These are phyloP conservation scores for Aspergillus ruber DNA, from an alignment of 2,329 filamentous ascomycete species.

Conservation along the genomic window DNA sequence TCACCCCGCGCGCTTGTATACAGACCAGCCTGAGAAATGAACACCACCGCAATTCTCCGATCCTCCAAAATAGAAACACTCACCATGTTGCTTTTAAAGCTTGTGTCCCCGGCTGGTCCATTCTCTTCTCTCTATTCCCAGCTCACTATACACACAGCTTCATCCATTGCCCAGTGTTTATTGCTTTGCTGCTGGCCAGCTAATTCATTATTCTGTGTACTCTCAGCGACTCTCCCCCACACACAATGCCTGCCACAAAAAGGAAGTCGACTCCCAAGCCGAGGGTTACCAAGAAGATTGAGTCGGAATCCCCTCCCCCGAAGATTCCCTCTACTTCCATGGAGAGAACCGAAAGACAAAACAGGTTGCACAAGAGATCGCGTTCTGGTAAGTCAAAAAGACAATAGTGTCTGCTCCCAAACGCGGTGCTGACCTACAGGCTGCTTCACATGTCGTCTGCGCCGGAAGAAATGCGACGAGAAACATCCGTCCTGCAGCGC, in stretches of 20 bases:
- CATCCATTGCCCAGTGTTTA: too few species aligned
- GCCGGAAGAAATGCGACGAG: constrained; percentile 66
- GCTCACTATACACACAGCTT: too few species aligned
- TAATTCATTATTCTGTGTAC: neutral
- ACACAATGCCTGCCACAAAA: neutral
- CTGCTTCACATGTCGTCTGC: constrained; percentile 61
- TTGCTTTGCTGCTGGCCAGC: neutral
- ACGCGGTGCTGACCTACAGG: constrained; percentile 35
- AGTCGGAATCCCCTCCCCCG: neutral
- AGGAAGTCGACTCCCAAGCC: neutral
- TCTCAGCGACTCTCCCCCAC: neutral
- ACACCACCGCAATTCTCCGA: too few species aligned
- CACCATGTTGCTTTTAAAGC: too few species aligned
- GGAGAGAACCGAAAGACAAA: constrained; percentile 49
- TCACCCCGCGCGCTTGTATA: too few species aligned
- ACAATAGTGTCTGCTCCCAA: constrained; percentile 5
- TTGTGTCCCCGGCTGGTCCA: too few species aligned
- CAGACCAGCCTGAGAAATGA: too few species aligned
- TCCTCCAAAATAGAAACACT: too few species aligned
- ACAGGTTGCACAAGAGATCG: constrained; percentile 89
- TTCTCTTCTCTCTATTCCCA: too few species aligned
- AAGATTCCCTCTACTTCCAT: neutral
- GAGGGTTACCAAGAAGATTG: neutral
- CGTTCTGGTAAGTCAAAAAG: constrained; percentile 72
- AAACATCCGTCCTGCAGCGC: constrained; percentile 58